Evolutionary conservation across 208 protist genomes (phyloP).

Genomic region (Tritrichomonas foetus): DNA sequence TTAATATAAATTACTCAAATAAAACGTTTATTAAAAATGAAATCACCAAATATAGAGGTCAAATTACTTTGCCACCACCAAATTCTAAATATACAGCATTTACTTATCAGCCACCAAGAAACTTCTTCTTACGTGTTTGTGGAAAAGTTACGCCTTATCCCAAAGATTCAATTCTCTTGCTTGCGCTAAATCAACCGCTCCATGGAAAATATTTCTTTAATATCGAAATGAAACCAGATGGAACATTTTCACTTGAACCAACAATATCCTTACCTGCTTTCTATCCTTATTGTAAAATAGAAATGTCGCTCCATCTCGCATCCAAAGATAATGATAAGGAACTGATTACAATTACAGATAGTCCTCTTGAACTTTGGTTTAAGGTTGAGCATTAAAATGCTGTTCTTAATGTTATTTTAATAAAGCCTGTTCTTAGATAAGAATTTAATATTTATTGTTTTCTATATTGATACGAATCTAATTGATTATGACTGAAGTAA

Average conservation of each 20-base stretch:
- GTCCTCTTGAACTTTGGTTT: background rate
- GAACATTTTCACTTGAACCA: background rate
- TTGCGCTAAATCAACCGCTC: background rate
- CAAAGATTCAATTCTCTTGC: background rate
- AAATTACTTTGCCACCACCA: too few relatives aligned
- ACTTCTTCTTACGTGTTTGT: background rate
- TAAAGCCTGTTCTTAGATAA: too few relatives aligned
- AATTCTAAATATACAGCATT: too few relatives aligned
- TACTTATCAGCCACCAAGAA: background rate
- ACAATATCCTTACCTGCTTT: background rate
- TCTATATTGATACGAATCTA: too few relatives aligned
- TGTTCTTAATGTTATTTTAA: too few relatives aligned
- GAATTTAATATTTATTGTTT: too few relatives aligned
- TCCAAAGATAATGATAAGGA: background rate
- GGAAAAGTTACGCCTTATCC: background rate
- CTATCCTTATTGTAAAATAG: background rate
- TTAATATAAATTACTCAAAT: too few relatives aligned
- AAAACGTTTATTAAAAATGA: too few relatives aligned
- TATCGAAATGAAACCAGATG: background rate
- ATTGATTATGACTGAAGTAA: too few relatives aligned
- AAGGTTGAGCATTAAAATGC: background rate
- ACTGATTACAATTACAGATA: background rate
- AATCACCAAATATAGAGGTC: too few relatives aligned
- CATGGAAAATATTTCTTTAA: background rate
- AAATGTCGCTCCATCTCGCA: background rate